A percentile compares a stretch with the other conserved stretches of the same genome.
Conservation (phyloP, 2,329 filamentous ascomycete species). For the Ceratocystis cubensis region DNA sequence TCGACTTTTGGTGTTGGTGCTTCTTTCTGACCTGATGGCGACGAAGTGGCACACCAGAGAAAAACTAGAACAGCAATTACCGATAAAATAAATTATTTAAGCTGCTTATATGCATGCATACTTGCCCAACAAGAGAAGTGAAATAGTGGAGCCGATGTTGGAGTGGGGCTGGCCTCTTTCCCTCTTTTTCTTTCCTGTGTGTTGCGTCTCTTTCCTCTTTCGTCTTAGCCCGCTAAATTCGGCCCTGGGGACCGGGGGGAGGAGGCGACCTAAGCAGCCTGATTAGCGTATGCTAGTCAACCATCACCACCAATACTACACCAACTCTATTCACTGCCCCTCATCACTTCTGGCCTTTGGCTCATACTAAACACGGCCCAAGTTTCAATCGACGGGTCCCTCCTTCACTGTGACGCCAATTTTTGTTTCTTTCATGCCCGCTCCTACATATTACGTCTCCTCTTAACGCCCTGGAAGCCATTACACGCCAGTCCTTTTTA, state of each 20-base stretch:
- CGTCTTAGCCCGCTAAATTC: not conserved
- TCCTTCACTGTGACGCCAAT: not conserved
- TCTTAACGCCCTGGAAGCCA: too few species aligned
- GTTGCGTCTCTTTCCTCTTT: not conserved
- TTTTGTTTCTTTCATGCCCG: not conserved
- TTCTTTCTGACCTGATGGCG: too few species aligned
- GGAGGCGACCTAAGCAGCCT: not conserved
- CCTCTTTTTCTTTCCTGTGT: not conserved
- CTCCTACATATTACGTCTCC: not conserved
- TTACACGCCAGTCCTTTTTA: too few species aligned
- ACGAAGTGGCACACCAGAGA: too few species aligned
- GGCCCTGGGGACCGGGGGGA: not conserved
- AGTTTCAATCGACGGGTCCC: not conserved
- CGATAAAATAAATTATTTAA: not conserved
- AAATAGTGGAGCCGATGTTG: not conserved
- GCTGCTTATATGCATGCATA: not conserved
- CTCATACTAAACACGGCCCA: not conserved
- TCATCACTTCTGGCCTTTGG: not conserved
- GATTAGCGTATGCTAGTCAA: not conserved
- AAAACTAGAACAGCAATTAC: too few species aligned
- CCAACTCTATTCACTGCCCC: not conserved
- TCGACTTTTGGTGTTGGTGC: too few species aligned
- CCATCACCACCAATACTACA: not conserved
- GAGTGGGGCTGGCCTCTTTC: conserved; percentile 3
- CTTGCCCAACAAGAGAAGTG: not conserved